These are phyloP conservation scores for Vanrija sp. DNA, from an alignment of 1,284 basidiomycete species.

Conservation along the genomic window DNA sequence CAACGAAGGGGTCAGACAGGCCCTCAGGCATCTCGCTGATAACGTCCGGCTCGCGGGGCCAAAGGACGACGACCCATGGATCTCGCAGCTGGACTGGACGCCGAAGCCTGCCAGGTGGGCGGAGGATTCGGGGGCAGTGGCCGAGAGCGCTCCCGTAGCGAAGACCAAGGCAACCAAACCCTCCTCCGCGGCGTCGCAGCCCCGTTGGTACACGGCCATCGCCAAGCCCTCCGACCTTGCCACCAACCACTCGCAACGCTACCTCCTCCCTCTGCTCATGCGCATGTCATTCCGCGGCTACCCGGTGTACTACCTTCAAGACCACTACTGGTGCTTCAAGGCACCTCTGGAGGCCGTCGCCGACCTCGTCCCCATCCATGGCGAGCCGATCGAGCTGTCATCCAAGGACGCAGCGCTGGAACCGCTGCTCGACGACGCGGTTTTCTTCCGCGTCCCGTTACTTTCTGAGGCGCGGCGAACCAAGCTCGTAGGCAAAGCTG, in stretches of 20 bases:
- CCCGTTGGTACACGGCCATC: constrained; percentile 27
- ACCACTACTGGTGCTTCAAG: constrained; percentile 48
- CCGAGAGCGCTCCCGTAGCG: neutral
- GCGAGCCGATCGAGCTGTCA: constrained; percentile 27
- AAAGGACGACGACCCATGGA: constrained; percentile 79
- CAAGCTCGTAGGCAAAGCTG: constrained; percentile 8
- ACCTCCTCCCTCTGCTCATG: constrained; percentile 44
- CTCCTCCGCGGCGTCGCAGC: neutral
- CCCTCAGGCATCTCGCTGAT: constrained; percentile 64
- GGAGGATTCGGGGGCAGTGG: constrained; percentile 13
- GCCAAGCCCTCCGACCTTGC: constrained; percentile 13
- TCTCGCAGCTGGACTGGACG: constrained; percentile 90
- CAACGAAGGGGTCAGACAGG: constrained; percentile 66
- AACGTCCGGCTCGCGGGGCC: constrained; percentile 13
- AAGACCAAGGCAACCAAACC: neutral
- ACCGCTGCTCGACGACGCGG: constrained; percentile 18
- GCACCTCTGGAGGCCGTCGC: constrained; percentile 27
- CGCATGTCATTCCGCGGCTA: constrained; percentile 40
- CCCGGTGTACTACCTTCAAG: constrained; percentile 40
- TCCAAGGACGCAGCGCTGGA: constrained; percentile 22
- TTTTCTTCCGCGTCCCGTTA: constrained; percentile 33
- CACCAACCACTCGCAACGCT: constrained; percentile 19
- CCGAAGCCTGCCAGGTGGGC: constrained; percentile 73
- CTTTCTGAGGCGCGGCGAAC: neutral
- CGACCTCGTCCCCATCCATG: constrained; percentile 29